Conservation (phyloP, 345 rosid genomes). For the Eutrema japonicum region DNA sequence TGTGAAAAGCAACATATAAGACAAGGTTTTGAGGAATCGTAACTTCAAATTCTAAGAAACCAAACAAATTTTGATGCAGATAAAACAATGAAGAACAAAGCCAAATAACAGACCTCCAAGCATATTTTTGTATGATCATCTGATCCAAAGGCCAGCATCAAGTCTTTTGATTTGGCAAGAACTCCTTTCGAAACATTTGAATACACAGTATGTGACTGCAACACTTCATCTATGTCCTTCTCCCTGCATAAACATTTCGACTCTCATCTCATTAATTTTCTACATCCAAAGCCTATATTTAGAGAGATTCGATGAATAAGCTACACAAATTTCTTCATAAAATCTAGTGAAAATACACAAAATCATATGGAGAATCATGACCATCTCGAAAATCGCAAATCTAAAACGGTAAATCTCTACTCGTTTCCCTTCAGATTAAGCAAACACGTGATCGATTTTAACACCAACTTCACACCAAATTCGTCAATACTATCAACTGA, state of each 20-base stretch:
- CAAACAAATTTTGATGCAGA: conserved; percentile 1
- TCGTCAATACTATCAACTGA: too few relatives aligned
- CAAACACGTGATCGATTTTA: not conserved
- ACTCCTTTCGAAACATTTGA: conserved; percentile 91
- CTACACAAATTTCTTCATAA: not conserved
- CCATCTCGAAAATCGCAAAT: not conserved
- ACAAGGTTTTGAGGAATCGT: not conserved
- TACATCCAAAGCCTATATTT: not conserved
- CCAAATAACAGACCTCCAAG: conserved; percentile 58
- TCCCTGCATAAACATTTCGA: conserved; percentile 53
- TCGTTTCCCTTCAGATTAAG: conserved; percentile 16
- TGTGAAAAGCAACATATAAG: not conserved
- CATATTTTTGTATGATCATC: conserved; percentile 83
- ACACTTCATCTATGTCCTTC: conserved; percentile 93
- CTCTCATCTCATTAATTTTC: not conserved
- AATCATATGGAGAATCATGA: not conserved
- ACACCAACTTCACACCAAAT: not conserved
- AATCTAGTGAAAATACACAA: not conserved
- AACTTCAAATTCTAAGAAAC: not conserved
- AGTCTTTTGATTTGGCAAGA: conserved; percentile 86
- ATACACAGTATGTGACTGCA: conserved; percentile 94
- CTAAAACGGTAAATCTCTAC: not conserved
- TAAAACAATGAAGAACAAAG: not conserved
- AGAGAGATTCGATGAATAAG: not conserved
- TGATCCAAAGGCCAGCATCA: conserved; percentile 66